These are phyloP conservation scores for Camellia lanceoleosa DNA, from an alignment of 148 eudicot species.

Conservation along the genomic window DNA sequence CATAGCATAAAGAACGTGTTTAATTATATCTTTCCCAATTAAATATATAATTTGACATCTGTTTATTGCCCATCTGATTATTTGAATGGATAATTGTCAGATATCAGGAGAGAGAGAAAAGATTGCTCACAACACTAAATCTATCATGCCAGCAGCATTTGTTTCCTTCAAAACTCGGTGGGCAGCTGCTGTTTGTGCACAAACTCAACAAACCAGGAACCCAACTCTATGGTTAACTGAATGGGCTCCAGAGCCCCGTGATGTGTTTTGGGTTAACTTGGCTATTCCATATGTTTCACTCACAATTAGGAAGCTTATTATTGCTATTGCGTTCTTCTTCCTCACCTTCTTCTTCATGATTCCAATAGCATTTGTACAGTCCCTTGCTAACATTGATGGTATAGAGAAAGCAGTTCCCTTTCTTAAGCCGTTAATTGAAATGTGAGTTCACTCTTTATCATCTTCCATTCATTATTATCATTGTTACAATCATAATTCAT, in stretches of 20 bases:
- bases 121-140: slow-evolving; percentile 34
- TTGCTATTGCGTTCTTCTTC: slow-evolving; percentile 61
- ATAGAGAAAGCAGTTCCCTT: slow-evolving; percentile 58
- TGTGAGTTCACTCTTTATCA: slow-evolving; percentile 32
- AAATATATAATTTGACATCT: neutral
- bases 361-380: slow-evolving; percentile 64
- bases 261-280: slow-evolving; percentile 64
- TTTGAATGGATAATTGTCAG: slow-evolving; percentile 23
- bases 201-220: slow-evolving; percentile 61
- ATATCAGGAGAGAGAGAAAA: slow-evolving; percentile 42
- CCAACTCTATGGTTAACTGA: slow-evolving; percentile 59
- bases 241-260: slow-evolving; percentile 76
- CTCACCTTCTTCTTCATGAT: slow-evolving; percentile 75
- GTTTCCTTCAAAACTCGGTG: slow-evolving; percentile 63
- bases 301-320: slow-evolving; percentile 50
- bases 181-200: slow-evolving; percentile 63
- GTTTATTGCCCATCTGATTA: neutral
- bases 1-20: neutral
- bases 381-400: slow-evolving; percentile 63
- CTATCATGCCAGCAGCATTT: slow-evolving; percentile 48
- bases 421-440: slow-evolving; percentile 53
- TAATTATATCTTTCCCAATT: neutral
- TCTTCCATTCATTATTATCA: slow-evolving; percentile 10
- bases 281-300: slow-evolving; percentile 59
- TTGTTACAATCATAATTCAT: too few species aligned